These are phyloP conservation scores for Luzula sylvatica DNA, from an alignment of 176 grass and related monocot genomes.

Conservation along the genomic window DNA sequence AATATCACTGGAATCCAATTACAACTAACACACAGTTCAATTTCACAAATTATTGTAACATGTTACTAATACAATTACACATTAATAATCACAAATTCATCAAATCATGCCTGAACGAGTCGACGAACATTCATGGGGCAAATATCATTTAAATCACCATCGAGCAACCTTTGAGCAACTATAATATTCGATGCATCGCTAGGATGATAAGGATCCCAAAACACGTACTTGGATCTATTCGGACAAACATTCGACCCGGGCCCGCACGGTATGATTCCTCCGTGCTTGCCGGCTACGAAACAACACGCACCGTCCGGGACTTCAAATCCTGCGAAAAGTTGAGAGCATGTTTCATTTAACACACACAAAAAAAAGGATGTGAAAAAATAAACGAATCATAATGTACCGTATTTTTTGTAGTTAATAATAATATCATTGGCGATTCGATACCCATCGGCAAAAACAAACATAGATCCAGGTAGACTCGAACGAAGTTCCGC, in stretches of 20 bases:
- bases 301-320: conserved; percentile 73
- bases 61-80: too few species aligned
- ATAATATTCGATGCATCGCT: conserved; percentile 55
- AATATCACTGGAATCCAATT: too few species aligned
- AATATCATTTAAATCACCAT: conserved; percentile 39
- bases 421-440: conserved; percentile 47
- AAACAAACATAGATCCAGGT: conserved; percentile 47
- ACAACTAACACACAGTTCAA: too few species aligned
- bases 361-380: not conserved
- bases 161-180: conserved; percentile 48
- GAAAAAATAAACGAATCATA: not conserved
- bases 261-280: conserved; percentile 64
- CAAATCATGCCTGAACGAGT: conserved; percentile 16
- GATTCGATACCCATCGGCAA: conserved; percentile 64
- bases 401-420: conserved; percentile 48
- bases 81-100: too few species aligned
- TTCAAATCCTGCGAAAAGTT: conserved; percentile 37
- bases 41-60: too few species aligned
- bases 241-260: conserved; percentile 35
- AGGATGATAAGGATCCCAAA: conserved; percentile 84
- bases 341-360: not conserved
- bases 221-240: conserved; percentile 80
- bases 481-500: conserved; percentile 37
- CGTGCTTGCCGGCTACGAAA: conserved; percentile 37
- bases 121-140: conserved; percentile 55